Evolutionary conservation across 2,329 filamentous ascomycete genomes (phyloP).

Genomic region (Dothistroma septosporum): DNA sequence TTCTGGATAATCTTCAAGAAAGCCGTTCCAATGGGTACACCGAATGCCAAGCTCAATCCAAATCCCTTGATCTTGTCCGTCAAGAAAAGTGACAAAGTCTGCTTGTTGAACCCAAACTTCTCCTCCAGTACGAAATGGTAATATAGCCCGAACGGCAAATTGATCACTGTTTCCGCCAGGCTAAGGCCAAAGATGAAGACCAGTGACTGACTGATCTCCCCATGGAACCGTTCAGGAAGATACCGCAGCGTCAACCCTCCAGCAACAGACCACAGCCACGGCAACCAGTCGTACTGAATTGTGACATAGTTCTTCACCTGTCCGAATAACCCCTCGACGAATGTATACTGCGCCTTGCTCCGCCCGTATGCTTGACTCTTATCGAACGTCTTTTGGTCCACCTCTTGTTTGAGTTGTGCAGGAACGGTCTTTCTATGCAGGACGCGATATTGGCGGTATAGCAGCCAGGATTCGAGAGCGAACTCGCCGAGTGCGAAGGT

Average conservation of each 20-base stretch:
- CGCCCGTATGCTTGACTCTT: conserved; percentile 83
- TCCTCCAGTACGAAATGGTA: conserved; percentile 94
- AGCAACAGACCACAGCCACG: conserved; percentile 81
- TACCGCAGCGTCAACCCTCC: conserved; percentile 70
- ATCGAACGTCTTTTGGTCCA: conserved; percentile 85
- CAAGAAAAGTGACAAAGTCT: conserved; percentile 82
- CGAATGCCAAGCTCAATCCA: conserved; percentile 71
- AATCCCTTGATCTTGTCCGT: conserved; percentile 90
- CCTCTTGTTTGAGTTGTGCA: conserved; percentile 81
- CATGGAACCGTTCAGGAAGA: conserved; percentile 70
- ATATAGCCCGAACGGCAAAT: conserved; percentile 80
- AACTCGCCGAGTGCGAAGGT: conserved; percentile 92
- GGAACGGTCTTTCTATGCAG: conserved; percentile 76
- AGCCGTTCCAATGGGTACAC: conserved; percentile 81
- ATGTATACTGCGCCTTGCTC: conserved; percentile 86
- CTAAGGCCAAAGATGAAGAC: conserved; percentile 87
- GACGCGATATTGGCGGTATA: conserved; percentile 82
- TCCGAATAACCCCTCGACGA: conserved; percentile 74
- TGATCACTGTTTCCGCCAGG: conserved; percentile 72
- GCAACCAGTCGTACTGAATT: conserved; percentile 85
- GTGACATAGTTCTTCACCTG: conserved; percentile 85
- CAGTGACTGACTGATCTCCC: conserved; percentile 90
- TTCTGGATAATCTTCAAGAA: conserved; percentile 92
- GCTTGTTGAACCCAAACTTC: conserved; percentile 98
- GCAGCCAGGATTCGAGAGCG: conserved; percentile 82